Evolutionary conservation across 2,329 filamentous ascomycete genomes (phyloP).

Genomic region (Metarhizium anisopliae): DNA sequence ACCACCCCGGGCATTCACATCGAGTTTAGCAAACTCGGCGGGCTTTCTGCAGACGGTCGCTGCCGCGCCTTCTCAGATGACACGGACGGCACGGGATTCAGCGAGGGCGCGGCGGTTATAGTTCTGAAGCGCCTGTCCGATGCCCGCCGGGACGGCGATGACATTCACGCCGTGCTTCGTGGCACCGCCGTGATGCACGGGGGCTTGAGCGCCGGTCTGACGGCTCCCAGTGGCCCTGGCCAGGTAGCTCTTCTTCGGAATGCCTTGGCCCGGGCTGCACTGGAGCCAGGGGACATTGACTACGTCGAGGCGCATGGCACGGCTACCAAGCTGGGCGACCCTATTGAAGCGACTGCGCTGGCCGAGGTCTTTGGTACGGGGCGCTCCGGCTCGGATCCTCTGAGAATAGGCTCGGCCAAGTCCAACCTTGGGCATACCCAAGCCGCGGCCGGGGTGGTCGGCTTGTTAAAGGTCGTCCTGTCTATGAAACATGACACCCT

Average conservation of each 20-base stretch:
- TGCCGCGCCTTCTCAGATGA: slow-evolving; percentile 26
- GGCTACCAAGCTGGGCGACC: background rate
- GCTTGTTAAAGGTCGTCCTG: slow-evolving; percentile 45
- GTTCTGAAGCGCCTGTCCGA: slow-evolving; percentile 33
- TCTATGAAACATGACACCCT: slow-evolving; percentile 19
- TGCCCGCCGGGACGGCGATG: slow-evolving; percentile 32
- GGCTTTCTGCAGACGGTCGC: slow-evolving; percentile 10
- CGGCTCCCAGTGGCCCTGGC: slow-evolving; percentile 23
- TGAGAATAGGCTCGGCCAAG: slow-evolving; percentile 48
- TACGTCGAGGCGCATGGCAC: slow-evolving; percentile 1
- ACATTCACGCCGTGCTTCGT: slow-evolving; percentile 23
- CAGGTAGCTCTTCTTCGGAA: too few species aligned
- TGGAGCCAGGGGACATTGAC: too few species aligned
- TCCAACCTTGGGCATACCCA: slow-evolving; percentile 56
- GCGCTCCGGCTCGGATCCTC: background rate
- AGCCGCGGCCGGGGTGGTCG: slow-evolving; percentile 49
- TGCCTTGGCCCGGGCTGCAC: too few species aligned
- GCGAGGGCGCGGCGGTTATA: slow-evolving; percentile 17
- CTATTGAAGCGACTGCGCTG: background rate
- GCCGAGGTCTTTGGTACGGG: background rate
- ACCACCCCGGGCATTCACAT: slow-evolving; percentile 9
- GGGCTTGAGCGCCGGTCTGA: slow-evolving; percentile 31
- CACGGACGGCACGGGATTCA: slow-evolving; percentile 10
- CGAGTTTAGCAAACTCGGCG: slow-evolving; percentile 9
- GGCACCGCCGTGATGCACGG: slow-evolving; percentile 27